Evolutionary conservation across 2,329 filamentous ascomycete species (phyloP).

Genomic region (Calonectria hongkongensis): DNA sequence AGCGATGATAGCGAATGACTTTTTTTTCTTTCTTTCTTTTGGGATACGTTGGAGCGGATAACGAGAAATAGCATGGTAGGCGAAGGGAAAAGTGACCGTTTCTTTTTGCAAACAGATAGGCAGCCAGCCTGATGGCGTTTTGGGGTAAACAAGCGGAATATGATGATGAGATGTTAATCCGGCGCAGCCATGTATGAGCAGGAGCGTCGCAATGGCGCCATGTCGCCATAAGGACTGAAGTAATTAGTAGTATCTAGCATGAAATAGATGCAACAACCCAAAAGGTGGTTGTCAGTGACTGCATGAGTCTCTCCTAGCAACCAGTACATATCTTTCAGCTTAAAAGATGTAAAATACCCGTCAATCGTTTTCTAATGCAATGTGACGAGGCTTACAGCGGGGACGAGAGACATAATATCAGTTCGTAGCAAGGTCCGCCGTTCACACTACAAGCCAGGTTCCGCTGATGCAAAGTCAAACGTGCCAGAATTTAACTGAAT

Average conservation of each 20-base stretch:
- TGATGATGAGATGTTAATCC: conserved; percentile 43
- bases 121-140: conserved; percentile 44
- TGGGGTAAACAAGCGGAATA: conserved; percentile 39
- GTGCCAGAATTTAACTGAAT: background rate
- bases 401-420: too few relatives aligned
- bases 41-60: conserved; percentile 37
- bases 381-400: too few relatives aligned
- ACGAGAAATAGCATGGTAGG: conserved; percentile 36
- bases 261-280: conserved; percentile 11
- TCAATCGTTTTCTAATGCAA: too few relatives aligned
- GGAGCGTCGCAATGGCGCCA: conserved; percentile 3
- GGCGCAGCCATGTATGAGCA: conserved; percentile 9
- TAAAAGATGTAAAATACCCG: too few relatives aligned
- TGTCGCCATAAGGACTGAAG: background rate
- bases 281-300: background rate
- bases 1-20: conserved; percentile 56
- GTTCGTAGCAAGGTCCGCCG: too few relatives aligned
- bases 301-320: background rate
- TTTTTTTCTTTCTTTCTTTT: conserved; percentile 20
- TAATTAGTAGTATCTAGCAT: conserved; percentile 21
- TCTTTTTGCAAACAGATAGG: conserved; percentile 23
- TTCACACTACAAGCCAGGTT: background rate
- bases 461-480: too few relatives aligned
- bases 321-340: too few relatives aligned
- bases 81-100: conserved; percentile 42